Percentiles rank a stretch among this genome's conserved stretches.
Conservation (phyloP, 768 basidiomycete genomes). For the Grammothele lineata region DNA sequence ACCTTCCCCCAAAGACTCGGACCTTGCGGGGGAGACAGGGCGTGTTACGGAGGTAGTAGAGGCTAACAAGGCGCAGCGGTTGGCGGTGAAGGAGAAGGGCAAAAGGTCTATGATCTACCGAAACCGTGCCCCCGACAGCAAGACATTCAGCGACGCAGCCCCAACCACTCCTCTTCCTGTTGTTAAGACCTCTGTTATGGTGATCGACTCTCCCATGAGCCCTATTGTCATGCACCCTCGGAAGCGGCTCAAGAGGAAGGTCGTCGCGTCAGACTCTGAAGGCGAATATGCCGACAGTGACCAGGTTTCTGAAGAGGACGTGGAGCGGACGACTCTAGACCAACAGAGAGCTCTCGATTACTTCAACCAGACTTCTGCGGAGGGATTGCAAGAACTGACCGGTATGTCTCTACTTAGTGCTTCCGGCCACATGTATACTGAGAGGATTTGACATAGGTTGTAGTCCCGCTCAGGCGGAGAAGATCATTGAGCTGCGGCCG, state of each 20-base stretch:
- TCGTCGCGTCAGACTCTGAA: constrained; percentile 69
- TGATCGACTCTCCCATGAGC: constrained; percentile 36
- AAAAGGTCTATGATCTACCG: constrained; percentile 83
- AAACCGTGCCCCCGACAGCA: constrained; percentile 45
- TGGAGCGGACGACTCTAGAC: constrained; percentile 30
- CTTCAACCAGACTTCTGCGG: constrained; percentile 58
- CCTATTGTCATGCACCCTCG: constrained; percentile 38
- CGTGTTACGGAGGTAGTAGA: constrained; percentile 72
- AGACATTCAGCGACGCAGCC: constrained; percentile 7
- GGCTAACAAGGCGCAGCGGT: constrained; percentile 61
- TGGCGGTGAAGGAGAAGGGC: constrained; percentile 66
- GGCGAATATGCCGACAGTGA: constrained; percentile 47
- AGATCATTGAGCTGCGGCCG: constrained; percentile 75
- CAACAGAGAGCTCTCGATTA: constrained; percentile 58
- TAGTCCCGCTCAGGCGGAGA: constrained; percentile 71
- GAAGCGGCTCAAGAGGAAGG: constrained; percentile 53
- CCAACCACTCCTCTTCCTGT: constrained; percentile 11
- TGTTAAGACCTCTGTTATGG: constrained; percentile 33
- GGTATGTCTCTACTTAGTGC: constrained; percentile 35
- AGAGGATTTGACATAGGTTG: constrained; percentile 64
- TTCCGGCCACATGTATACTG: no score
- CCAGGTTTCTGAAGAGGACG: constrained; percentile 31
- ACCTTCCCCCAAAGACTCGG: constrained; percentile 20
- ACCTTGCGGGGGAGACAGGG: constrained; percentile 36
- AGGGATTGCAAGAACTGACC: constrained; percentile 70